Percentiles rank a stretch among this genome's conserved stretches.
These are phyloP conservation scores for Penicillium psychrosexuale DNA, from an alignment of 2,329 filamentous ascomycete species.

Conservation along the genomic window DNA sequence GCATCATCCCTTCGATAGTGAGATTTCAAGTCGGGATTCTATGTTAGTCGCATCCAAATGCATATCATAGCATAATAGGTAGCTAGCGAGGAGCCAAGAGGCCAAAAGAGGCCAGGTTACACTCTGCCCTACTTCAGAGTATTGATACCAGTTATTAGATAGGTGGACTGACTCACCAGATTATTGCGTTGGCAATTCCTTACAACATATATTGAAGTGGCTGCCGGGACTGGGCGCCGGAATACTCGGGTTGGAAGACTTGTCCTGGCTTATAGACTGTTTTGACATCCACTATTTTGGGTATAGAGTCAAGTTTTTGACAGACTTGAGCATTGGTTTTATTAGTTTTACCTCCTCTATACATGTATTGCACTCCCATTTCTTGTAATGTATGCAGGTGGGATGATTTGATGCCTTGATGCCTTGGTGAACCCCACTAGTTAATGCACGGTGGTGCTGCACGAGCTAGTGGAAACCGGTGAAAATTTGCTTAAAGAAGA, in stretches of 20 bases:
- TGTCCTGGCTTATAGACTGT: background rate
- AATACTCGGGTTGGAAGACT: background rate
- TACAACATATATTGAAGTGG: background rate
- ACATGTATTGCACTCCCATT: background rate
- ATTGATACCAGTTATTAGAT: no score
- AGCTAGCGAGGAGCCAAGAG: no score
- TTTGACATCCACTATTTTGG: no score
- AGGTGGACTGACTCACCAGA: background rate
- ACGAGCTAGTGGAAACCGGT: background rate
- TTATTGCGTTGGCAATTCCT: background rate
- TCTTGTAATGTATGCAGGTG: background rate
- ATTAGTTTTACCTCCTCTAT: background rate
- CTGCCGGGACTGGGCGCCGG: background rate
- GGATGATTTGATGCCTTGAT: background rate
- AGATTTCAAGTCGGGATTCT: no score
- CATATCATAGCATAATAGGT: no score
- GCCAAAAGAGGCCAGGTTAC: no score
- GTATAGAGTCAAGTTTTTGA: background rate
- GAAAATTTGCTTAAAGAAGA: background rate
- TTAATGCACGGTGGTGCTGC: slow-evolving; percentile 2
- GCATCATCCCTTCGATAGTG: no score
- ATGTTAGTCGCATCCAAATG: no score
- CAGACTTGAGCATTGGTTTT: background rate
- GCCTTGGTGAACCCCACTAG: slow-evolving; percentile 3
- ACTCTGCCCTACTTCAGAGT: no score